Percentiles rank a stretch among this genome's conserved stretches.
Evolutionary conservation across 169 alveolate species (phyloP).

Genomic region (Plasmodium blacklocki): DNA sequence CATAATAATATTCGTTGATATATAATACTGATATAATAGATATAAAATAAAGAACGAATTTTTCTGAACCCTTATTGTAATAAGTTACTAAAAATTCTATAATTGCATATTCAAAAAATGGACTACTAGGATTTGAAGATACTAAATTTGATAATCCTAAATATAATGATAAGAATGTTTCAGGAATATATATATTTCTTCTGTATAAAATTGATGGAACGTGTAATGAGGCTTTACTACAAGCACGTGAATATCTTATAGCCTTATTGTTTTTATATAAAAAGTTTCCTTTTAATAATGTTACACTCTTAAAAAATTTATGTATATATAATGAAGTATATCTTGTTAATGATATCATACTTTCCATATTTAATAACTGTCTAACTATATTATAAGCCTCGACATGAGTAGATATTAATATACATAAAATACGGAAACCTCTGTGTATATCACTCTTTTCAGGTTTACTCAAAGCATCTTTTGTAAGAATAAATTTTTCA

Average conservation of each 20-base stretch:
- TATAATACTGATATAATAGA: constrained; percentile 41
- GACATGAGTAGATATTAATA: constrained; percentile 40
- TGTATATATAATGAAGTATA: constrained; percentile 74
- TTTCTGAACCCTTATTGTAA: constrained; percentile 61
- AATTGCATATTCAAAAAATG: constrained; percentile 69
- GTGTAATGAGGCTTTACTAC: constrained; percentile 54
- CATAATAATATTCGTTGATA: constrained; percentile 65
- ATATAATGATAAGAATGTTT: constrained; percentile 75
- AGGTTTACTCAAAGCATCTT: background rate
- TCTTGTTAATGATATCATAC: constrained; percentile 53
- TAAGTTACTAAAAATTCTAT: constrained; percentile 47
- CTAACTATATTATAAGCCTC: constrained; percentile 64
- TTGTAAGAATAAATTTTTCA: constrained; percentile 12
- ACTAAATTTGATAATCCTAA: constrained; percentile 73
- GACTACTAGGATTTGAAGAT: constrained; percentile 72
- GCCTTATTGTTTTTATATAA: constrained; percentile 22
- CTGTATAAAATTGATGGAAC: constrained; percentile 68
- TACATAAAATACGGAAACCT: constrained; percentile 50
- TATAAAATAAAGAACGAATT: constrained; percentile 43
- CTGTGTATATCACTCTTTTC: constrained; percentile 12
- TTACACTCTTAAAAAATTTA: constrained; percentile 58
- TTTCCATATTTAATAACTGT: constrained; percentile 67
- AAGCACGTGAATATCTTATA: constrained; percentile 26
- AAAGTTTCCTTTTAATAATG: constrained; percentile 23
- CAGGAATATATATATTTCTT: constrained; percentile 53